Evolutionary conservation across 2,329 filamentous ascomycete species (phyloP), one percentile per base, ranked within the genome.

Genomic region (Rasamsonia emersonii): DNA sequence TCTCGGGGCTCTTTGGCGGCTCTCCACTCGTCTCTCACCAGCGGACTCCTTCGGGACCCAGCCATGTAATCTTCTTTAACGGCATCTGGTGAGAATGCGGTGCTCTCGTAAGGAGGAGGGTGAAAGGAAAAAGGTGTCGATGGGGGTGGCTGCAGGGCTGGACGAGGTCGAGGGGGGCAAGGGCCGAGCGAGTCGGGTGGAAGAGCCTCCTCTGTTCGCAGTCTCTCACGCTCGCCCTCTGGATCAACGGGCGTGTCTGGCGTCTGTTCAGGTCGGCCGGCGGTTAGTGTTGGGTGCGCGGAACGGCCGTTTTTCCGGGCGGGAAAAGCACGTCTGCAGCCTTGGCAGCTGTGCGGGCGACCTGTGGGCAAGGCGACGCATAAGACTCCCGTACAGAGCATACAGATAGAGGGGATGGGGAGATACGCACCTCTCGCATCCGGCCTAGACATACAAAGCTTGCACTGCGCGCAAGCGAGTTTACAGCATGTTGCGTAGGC

Each of bases 21-120:
- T 57, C 59, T 66, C 64, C 65, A 65, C 56, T 65, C 55, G 52
- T 67, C 59, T 63, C 58, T 68, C 61, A 67, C 58, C 51, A 59
- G 58, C 53, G 62, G 62, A 58, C 61, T 65, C 57, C 56, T 58
- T 56, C 54, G 59, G 52, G 62, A 63, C 54, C 60, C 61, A 59
- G 64, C 64, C 65, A 68, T 68, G 57, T 61, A 59, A 53, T 50
- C 47, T 45, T 42, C 43, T 49, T 49, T 51, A 51, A 47, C 60
- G 45, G 55, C 64, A 68, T 67, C 53, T 52, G 57, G 36, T 28
- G 33, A 20, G 20, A 23, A 21, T 23, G 32, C 16, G 16, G 26
- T 25, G n/a, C n/a, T n/a, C n/a, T n/a, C n/a, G n/a, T n/a, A n/a
- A n/a, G n/a, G n/a, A 37, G 10, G 17, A 18, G 25, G 30, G 29